Base-by-base conservation (phyloP, 164 flowering plant genomes). In the Vitis cinerea region DNA sequence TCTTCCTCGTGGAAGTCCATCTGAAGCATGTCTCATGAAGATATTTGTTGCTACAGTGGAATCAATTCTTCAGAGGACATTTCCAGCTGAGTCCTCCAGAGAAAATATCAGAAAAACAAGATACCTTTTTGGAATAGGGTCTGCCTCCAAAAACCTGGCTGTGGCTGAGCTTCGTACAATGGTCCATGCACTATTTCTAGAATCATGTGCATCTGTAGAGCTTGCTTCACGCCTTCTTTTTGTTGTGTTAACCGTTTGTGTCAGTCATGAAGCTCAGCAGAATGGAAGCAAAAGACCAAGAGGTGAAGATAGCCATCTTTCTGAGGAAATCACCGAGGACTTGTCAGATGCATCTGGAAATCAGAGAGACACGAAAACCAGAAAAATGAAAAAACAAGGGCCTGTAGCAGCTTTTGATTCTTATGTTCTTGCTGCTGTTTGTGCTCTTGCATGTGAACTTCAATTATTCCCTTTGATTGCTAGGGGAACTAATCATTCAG, bases 341-440 rank as follows among this genome's bases (percentile, higher is more conserved):
- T 72, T 63, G 52, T 85, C 74, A 58, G 66, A 59, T 11, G 55
- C 61, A 64, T 81, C 75, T 71, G 85, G 78, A 60, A 79, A 74
- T 48, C 81, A 72, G 50, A 76, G 71, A 54, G 82, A 79, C 10
- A 10, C 17, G 29, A 77, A 67, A 70, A 66, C 65, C 61, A 73
- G 77, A 73, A 85, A 76, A 72, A 65, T 50, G 19, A 88, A 83
- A 69, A 90, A 79, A 75, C 96, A 88, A 75, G 97, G 97, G 59
- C 94, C 98, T 31, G 93, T 94, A 3, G 93, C 94, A 59, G 94
- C 99, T 64, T 92, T 94, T 80, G 99, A 94, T 82, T 94, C 99
- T 31, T 94, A 89, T 82, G 97, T 94, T 59, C 74, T 92, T 47
- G 99, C 97, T 71, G 97, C 99, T 74, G 89, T 94, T 59, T 94